These are phyloP conservation scores for Hibiscus syriacus DNA, from an alignment of 345 rosid genomes.

Conservation along the genomic window DNA sequence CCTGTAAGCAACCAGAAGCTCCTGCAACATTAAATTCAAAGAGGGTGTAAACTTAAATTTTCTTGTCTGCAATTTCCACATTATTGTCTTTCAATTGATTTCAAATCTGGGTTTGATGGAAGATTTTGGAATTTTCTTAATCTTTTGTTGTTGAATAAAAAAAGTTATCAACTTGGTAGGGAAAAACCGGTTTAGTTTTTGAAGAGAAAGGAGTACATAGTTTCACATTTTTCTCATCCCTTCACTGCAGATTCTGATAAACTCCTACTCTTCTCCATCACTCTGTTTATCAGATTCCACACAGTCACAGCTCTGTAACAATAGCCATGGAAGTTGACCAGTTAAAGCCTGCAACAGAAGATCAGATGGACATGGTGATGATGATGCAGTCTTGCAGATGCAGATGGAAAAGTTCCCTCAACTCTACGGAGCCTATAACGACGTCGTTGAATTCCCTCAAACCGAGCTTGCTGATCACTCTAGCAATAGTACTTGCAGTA, in stretches of 20 bases:
- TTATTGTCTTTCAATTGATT: neutral
- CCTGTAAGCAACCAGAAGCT: too few species aligned
- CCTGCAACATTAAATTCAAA: too few species aligned
- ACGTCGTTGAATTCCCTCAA: too few species aligned
- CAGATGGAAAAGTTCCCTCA: conserved; percentile 33
- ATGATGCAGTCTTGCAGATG: conserved; percentile 32
- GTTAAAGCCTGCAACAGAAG: conserved; percentile 23
- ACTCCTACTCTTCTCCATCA: conserved; percentile 34
- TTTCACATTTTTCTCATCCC: conserved; percentile 2
- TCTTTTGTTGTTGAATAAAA: neutral
- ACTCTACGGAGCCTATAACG: conserved; percentile 15
- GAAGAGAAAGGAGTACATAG: neutral
- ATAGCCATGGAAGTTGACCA: conserved; percentile 36
- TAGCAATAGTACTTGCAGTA: neutral
- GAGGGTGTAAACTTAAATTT: too few species aligned
- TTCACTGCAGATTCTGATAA: conserved; percentile 38
- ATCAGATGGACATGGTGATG: too few species aligned
- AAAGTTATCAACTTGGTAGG: neutral
- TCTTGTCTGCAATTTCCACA: neutral
- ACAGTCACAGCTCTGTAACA: neutral
- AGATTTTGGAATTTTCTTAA: neutral
- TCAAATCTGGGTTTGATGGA: neutral
- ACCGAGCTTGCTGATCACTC: conserved; percentile 16
- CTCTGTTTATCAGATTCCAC: conserved; percentile 23
- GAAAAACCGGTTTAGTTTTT: too few species aligned